Base-by-base conservation (phyloP, 2,329 filamentous ascomycete species). In the Zasmidium angulare region DNA sequence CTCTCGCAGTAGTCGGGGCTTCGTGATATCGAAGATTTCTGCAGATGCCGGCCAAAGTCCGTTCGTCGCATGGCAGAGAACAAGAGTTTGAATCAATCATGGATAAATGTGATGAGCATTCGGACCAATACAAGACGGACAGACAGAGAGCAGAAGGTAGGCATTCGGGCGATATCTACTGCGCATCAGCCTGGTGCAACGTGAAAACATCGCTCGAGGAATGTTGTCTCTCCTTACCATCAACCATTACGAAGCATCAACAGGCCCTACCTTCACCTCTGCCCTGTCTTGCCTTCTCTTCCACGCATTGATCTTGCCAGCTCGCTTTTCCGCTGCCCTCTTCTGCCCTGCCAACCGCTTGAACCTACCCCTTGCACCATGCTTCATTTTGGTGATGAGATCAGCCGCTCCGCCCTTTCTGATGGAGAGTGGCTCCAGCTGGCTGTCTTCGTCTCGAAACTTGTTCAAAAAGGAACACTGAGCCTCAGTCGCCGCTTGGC, bases 321-420 rank as follows among this genome's bases (percentile, higher is more conserved):
- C 77, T 49, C 64, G 69, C 31, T 64, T 66, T 51, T 69, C 72
- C 56, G 70, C 71, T 2, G 68, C 70, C 26, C 69, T 73, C 21
- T 72, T 78, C 50, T 71, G 67, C 31, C 29, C 58, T 23, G 50
- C 50, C 20, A 69, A 63, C 49, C 64, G 63, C 12, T 65, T 66
- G 83, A 91, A 77, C 77, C 85, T 63, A 76, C 89, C 74, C 79
- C 84, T 80, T 0, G 90, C 91, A 0, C 93, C 93, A 71, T 95
- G 89, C 73, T 89, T 93, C 62, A 96, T 72, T 75, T 96, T 96
- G 7, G 91, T 96, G 64, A 98, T 96, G 89, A 96, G 93, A 72
- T 97, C 93, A 3, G 83, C 83, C 3, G 92, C 93, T 71, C 86
- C 86, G 7, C 93, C 93, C 70, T 93, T 95, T 14, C 84, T 92